These are phyloP conservation scores for Stephanodiscus triporus DNA, from an alignment of 108 stramenopile species.

Conservation along the genomic window DNA sequence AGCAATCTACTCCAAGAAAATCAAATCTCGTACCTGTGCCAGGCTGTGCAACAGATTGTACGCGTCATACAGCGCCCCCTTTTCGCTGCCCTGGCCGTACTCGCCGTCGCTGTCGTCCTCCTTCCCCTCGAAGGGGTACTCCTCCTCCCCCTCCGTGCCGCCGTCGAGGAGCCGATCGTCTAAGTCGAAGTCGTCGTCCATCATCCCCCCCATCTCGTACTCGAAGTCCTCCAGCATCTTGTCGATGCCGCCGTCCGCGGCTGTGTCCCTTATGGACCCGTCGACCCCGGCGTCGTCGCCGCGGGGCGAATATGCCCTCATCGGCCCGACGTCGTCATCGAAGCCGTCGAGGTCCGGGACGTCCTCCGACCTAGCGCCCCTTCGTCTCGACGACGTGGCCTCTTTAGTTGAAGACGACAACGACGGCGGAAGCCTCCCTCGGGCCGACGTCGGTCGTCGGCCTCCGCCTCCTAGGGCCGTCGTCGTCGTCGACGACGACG, in stretches of 20 bases:
- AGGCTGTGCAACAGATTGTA: conserved; percentile 91
- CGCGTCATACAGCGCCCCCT: conserved; percentile 84
- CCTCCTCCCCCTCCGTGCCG: conserved; percentile 25
- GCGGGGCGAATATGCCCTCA: too few species aligned
- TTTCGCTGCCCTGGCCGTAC: conserved; percentile 58
- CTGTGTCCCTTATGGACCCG: neutral
- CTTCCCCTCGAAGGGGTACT: conserved; percentile 7
- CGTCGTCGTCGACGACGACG: too few species aligned
- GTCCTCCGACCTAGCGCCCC: too few species aligned
- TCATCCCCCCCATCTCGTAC: neutral
- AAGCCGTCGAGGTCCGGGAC: too few species aligned
- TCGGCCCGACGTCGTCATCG: too few species aligned
- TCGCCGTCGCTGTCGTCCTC: conserved; percentile 25
- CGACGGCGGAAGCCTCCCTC: conserved; percentile 11
- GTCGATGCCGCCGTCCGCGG: conserved; percentile 4
- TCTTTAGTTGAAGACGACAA: conserved; percentile 7
- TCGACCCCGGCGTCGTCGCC: neutral
- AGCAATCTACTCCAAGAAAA: conserved; percentile 3
- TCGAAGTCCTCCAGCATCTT: too few species aligned
- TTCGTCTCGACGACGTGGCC: conserved; percentile 1
- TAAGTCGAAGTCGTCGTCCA: conserved; percentile 36
- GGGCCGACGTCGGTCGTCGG: neutral
- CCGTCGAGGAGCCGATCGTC: conserved; percentile 10
- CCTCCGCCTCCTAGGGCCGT: neutral
- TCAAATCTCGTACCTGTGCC: conserved; percentile 74